Evolutionary conservation across 106 monocot species (phyloP), one percentile per base, ranked within the genome.

Genomic region (Posidonia australis): DNA sequence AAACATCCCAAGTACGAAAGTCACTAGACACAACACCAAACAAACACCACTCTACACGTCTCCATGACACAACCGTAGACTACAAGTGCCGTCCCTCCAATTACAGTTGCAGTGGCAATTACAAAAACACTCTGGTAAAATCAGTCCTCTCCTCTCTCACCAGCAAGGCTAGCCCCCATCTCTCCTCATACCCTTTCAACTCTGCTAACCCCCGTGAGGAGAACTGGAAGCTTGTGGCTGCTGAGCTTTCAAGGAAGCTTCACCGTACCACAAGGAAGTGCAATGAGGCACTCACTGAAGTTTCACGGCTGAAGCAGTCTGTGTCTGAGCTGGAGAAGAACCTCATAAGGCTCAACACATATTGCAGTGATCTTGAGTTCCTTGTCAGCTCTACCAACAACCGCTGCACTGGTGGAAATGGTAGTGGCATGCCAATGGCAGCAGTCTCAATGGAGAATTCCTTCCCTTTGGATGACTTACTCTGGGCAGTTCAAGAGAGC

Each of bases 231-330:
- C 23, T 77, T 49, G 73, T 75, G 26, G 84, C 82, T 17, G 61
- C 83, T 3, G 86, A 94, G 54, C 80, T 89, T 52, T 86, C 89
- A 41, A 71, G 68, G 36, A 89, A 86, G 71, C 93, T 94, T 67
- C 12, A 79, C 67, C 72, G 72, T 36, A 80, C 76, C 22, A 86
- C 75, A 42, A 83, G 80, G 47, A 75, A 64, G 59, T 76, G 83
- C 21, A 86, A 93, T 63, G 86, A 93, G 63, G 89, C 93, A 53
- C 74, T 43, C 22, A 32, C 27, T 13, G 78, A 83, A 56, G 67
- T 77, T 48, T 76, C 83, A 20, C 65, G 71, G 10, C 76, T 83
- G 13, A 80, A 76, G 63, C 46, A 51, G 46, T 74, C 83, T 42
- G 66, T 89, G 67, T 26, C 89, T 46, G 83, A 93, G 60, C 83